These are phyloP conservation scores for Podaxis mareebaensis DNA, from an alignment of 768 basidiomycete genomes.

Conservation along the genomic window DNA sequence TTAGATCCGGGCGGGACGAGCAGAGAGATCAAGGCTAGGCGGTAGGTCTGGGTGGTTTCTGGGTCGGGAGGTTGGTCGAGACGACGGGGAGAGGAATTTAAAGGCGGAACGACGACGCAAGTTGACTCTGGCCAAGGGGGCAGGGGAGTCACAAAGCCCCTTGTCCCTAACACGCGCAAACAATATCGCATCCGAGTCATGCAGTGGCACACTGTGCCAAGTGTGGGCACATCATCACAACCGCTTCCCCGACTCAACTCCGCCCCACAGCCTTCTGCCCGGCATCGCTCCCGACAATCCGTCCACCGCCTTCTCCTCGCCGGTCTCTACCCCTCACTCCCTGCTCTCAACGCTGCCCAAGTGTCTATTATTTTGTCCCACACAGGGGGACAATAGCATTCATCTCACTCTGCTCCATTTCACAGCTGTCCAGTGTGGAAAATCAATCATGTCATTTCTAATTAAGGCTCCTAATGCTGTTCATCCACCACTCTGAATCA, in stretches of 20 bases:
- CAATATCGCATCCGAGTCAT: conserved; percentile 16
- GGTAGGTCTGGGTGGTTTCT: not conserved
- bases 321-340: not conserved
- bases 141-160: conserved; percentile 15
- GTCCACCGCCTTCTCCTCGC: not conserved
- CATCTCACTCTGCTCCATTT: conserved; percentile 5
- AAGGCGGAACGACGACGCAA: conserved; percentile 1
- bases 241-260: conserved; percentile 25
- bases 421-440: conserved; percentile 12
- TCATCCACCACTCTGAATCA: conserved; percentile 13
- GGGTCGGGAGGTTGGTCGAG: conserved; percentile 11
- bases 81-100: conserved; percentile 9
- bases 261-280: conserved; percentile 19
- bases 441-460: conserved; percentile 13
- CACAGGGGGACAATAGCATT: not conserved
- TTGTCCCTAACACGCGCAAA: conserved; percentile 15
- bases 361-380: not conserved
- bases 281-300: not conserved
- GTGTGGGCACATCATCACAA: conserved; percentile 7
- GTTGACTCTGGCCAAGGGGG: conserved; percentile 10
- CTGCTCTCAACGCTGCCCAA: not conserved
- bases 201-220: conserved; percentile 1
- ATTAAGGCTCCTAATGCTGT: conserved; percentile 12
- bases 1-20: conserved; percentile 7
- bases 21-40: not conserved